Evolutionary conservation across 2,329 filamentous ascomycete genomes (phyloP).

Genomic region (Sclerotinia spermophila): DNA sequence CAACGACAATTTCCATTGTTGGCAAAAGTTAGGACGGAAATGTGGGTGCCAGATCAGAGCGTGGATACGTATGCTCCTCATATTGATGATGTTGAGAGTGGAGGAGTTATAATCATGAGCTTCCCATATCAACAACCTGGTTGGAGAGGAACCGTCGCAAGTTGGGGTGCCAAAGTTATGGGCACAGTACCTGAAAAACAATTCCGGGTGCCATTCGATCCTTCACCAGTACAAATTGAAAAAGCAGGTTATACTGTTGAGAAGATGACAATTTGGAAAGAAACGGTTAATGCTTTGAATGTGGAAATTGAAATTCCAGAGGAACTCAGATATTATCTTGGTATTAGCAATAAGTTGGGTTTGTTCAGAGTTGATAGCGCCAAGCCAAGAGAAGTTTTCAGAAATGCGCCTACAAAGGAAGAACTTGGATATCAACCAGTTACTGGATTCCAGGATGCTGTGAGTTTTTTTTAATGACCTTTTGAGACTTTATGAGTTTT

Average conservation of each 20-base stretch:
- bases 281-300: conserved; percentile 53
- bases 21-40: conserved; percentile 62
- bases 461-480: conserved; percentile 42
- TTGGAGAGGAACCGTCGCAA: conserved; percentile 46
- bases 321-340: conserved; percentile 63
- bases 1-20: conserved; percentile 66
- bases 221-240: conserved; percentile 54
- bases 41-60: conserved; percentile 65
- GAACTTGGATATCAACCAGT: conserved; percentile 61
- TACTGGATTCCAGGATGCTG: conserved; percentile 67
- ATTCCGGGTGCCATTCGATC: conserved; percentile 63
- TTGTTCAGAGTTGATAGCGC: conserved; percentile 65
- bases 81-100: conserved; percentile 48
- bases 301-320: conserved; percentile 55
- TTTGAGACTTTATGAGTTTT: background rate
- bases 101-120: conserved; percentile 60
- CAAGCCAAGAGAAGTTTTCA: conserved; percentile 54
- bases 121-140: conserved; percentile 59
- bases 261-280: conserved; percentile 63
- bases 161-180: conserved; percentile 49
- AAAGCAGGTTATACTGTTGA: conserved; percentile 57
- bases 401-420: conserved; percentile 55
- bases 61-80: conserved; percentile 49
- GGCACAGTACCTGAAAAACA: conserved; percentile 56
- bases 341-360: conserved; percentile 61